Evolutionary conservation across 2,329 filamentous ascomycete species (phyloP), one percentile per base, ranked within the genome.

Genomic region (Mollisia scopiformis): DNA sequence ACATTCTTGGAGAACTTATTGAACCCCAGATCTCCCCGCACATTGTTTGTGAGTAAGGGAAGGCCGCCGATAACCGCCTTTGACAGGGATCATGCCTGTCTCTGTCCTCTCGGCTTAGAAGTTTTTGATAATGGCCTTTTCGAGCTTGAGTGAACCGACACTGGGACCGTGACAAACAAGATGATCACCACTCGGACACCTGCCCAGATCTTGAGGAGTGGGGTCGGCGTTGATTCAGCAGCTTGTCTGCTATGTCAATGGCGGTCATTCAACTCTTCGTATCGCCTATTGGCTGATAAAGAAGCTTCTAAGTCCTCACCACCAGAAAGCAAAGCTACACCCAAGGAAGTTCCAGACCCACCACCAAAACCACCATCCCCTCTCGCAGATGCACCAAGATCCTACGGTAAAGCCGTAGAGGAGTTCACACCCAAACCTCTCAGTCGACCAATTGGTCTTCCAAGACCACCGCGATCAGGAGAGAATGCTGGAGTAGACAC

Each of bases 401-500:
- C 81, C 28, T 87, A 87, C 66, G 87, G 87, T 69, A 82, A 82
- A 72, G 79, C 80, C 16, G 69, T 81, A 28, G 76, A 81, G 2
- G 73, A 79, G 30, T 89, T 88, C 70, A 84, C 79, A 10, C 87
- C 87, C 5, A 83, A 80, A 68, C 83, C 82, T 19, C 77, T 90
- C 43, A 77, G 81, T 39, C 87, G 92, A 37, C 94, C 95, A 14
- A 94, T 99, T 67, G 95, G 95, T 64, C 86, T 96, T 76, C 81
- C 82, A 11, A 77, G 85, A 37, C 90, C 93, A 2, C 95, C 95
- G 0, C 78, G 82, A 60, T 78, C 85, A 13, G 92, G 92, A 62
- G 88, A 98, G 75, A 97, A 98, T 77, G 89, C 87, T 1, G 93
- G 93, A 56, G 75, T 90, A 63, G 91, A 96, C 70, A 72, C 68